These are phyloP conservation scores for Ailanthus altissimus DNA, from an alignment of 345 rosid genomes.

Conservation along the genomic window DNA sequence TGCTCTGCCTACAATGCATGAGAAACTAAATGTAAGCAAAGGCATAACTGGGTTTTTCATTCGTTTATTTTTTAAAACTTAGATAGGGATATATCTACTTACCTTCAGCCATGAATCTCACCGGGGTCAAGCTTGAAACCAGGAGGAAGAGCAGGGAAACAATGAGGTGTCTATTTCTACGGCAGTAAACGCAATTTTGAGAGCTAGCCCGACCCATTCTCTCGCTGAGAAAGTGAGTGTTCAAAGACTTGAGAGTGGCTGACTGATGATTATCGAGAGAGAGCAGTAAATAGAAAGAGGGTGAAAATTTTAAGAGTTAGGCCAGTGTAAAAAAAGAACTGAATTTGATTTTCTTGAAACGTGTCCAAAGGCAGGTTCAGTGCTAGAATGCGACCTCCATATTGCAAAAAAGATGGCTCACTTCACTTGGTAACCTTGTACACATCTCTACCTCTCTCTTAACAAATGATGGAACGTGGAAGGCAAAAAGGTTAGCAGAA, in stretches of 20 bases:
- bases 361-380: conserved; percentile 28
- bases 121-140: conserved; percentile 33
- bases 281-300: conserved; percentile 14
- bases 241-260: conserved; percentile 1
- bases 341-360: conserved; percentile 34
- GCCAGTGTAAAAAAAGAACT: conserved; percentile 20
- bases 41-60: background rate
- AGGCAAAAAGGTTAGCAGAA: conserved; percentile 31
- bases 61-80: background rate
- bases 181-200: conserved; percentile 27
- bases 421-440: conserved; percentile 3
- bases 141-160: conserved; percentile 39
- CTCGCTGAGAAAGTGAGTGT: background rate
- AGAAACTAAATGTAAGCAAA: conserved; percentile 3
- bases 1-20: conserved; percentile 35
- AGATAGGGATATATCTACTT: background rate
- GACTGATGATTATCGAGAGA: background rate
- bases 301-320: conserved; percentile 26
- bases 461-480: conserved; percentile 25
- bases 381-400: conserved; percentile 35
- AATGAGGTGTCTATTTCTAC: conserved; percentile 28
- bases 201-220: conserved; percentile 46
- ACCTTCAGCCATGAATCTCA: conserved; percentile 42
- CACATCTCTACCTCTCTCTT: background rate
- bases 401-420: conserved; percentile 15